Base-by-base conservation (phyloP, 1,284 basidiomycete species). In the Thelephora terrestris region DNA sequence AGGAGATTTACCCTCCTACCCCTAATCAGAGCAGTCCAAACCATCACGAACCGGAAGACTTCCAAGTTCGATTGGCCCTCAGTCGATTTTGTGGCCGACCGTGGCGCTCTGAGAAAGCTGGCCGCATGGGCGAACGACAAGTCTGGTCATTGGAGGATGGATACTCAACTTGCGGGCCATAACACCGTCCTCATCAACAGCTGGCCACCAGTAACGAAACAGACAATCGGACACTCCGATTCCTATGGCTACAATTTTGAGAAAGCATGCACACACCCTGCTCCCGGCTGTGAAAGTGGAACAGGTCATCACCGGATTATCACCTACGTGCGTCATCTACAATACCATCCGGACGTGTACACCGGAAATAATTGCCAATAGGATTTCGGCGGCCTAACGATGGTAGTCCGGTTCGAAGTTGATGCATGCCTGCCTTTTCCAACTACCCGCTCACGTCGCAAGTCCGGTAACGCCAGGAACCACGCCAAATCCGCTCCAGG, bases 61-160 rank as follows among this genome's bases (percentile, higher is more conserved):
- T 32, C 29, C 29, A 32, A 32, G 29, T 27, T 79, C 45, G 67
- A 76, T 49, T 78, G 78, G 73, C 47, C 64, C 4, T 52, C 61
- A 0, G 58, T 77, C 38, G 78, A 82, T 56, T 63, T 81, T 49
- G 64, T 81, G 47, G 77, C 76, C 0, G 77, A 80, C 56, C 67
- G 79, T 4, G 81, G 79, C 55, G 68, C 66, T n/a, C 63, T 81
- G 23, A 66, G 78, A 12, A 80, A 79, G 58, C 64, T 82, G 4
- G 53, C 75, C 12, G 62, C 75, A 17, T 81, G 77, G 77, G 64
- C 74, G 43, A 58, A 58, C n/a, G 63, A 60, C 16, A 52, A 53
- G 14, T 34, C 7, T 37, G 36, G 42, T 50, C 70, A 75, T 45
- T 81, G 79, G 55, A 62, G 79, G 14, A 76, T 82, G 47, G 78